Base-by-base conservation (phyloP, 2,329 filamentous ascomycete species). In the Penicillium carneum region DNA sequence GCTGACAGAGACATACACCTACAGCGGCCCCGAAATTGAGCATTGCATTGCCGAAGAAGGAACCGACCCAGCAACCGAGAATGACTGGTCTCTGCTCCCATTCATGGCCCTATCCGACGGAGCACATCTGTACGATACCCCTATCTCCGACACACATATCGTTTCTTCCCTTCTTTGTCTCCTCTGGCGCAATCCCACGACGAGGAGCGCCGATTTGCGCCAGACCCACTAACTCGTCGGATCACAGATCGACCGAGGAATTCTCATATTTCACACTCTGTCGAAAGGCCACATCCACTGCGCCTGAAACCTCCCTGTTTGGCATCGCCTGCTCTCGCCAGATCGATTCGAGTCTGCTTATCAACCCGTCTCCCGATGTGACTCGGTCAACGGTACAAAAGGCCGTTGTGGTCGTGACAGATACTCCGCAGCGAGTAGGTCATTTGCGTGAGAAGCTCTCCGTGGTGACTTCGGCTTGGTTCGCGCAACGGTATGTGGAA, bases 371-470 rank as follows among this genome's bases (percentile, higher is more conserved):
- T 0, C 83, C 90, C 52, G 94, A 98, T 60, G 95, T 99, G 53
- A 99, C 95, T n/a, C 86, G 95, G 63, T 97, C 92, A 62, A 97
- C 95, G 1, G 95, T 99, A 43, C 95, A 99, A 77, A 99, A 99
- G 82, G 95, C 94, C 14, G 93, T 99, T 3, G 94, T 99, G 47
- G 93, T 97, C 57, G 92, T 99, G 69, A 93, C 92, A 57, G 92
- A 97, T 77, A 92, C 88, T 65, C 95, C 95, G 9, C 91, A 95
- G 73, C 88, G 88, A 72, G 96, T 99, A 77, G 93, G 93, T 58
- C 91, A 95, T 81, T 82, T 99, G 75, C 88, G 94, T 71, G 92
- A 98, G 79, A 90, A 95, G 68, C 81, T 99, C 65, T 90, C 91
- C 50, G 88, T 97, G 34, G 93, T 99, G 16, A 97, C 94, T 4